phyloP scores from a whole-genome alignment of 768 basidiomycete genomes.

The Kwoniella mangroviensis region DNA sequence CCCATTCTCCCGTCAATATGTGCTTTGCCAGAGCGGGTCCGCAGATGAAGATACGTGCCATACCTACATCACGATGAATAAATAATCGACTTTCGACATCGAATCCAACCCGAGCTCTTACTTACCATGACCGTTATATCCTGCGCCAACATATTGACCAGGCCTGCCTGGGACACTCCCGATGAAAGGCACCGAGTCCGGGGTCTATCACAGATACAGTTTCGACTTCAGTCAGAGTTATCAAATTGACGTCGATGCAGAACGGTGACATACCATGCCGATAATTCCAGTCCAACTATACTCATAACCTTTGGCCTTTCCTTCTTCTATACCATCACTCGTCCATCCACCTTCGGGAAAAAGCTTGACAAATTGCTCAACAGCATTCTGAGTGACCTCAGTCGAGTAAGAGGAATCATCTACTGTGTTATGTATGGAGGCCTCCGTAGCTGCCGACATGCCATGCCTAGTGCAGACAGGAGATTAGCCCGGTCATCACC shows the following conservation, averaged over 20 bases:
- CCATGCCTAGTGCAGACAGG: slow-evolving; percentile 21
- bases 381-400: slow-evolving; percentile 32
- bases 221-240: background rate
- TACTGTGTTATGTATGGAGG: slow-evolving; percentile 33
- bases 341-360: slow-evolving; percentile 35
- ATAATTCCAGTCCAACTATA: slow-evolving; percentile 53
- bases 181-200: slow-evolving; percentile 46
- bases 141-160: slow-evolving; percentile 45
- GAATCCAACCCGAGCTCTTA: too few relatives aligned
- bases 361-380: slow-evolving; percentile 27
- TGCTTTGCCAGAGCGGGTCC: slow-evolving; percentile 40
- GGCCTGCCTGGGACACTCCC: slow-evolving; percentile 43
- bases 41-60: slow-evolving; percentile 52
- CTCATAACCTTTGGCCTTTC: slow-evolving; percentile 37
- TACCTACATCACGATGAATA: slow-evolving; percentile 14
- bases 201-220: slow-evolving; percentile 30
- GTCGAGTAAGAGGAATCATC: slow-evolving; percentile 35
- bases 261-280: slow-evolving; percentile 43
- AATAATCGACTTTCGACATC: too few relatives aligned
- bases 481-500: background rate
- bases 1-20: slow-evolving; percentile 40
- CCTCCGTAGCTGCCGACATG: slow-evolving; percentile 25
- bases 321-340: slow-evolving; percentile 24
- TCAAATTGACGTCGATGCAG: background rate
- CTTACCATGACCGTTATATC: slow-evolving; percentile 42